Base-by-base conservation (phyloP, 2,329 filamentous ascomycete genomes). In the Penicillium sclerotigenum region DNA sequence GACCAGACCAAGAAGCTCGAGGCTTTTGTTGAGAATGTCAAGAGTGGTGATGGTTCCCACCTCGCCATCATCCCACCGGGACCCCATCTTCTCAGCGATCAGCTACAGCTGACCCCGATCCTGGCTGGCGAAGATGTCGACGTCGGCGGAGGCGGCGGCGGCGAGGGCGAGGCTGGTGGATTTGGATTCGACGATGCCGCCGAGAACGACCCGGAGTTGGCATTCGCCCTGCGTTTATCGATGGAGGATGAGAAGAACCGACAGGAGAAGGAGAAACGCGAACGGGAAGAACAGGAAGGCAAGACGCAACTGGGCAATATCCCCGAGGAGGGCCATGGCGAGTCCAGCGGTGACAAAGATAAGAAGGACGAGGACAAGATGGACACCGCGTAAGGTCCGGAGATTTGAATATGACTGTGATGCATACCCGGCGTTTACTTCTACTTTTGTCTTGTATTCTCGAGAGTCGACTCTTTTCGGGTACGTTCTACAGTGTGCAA, bases 241-340 rank as follows among this genome's bases (percentile, higher is more conserved):
- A 91, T 96, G 84, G 94, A 99, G 74, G 94, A 99, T 73, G 94
- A 99, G 77, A 95, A 95, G 79, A 92, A 92, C 59, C 82, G 94
- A 68, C 87, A 95, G 76, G 92, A 96, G 74, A 91, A 91, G 77
- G 86, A 88, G 69, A 90, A 88, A 66, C 86, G 87, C 67, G 85
- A 90, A 61, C 87, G 90, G 65, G 87, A 90, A 65, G 83, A 81
- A 64, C 83, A 84, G 41, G 83, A 89, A 52, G 85, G 85, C 64
- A 93, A 92, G 79, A 85, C 85, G 41, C 84, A 86, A 50, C 80
- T 97, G 64, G 91, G 91, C 69, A 86, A 86, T 45, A 91, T 97
- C 71, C 87, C 91, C 66, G 89, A 93, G 71, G 88, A 91, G 73
- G 84, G 82, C 56, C 80, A 85, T 70, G 86, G 86, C 28, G 83